Conservation (phyloP, 1,284 basidiomycete species). For the Agroathelia rolfsii region DNA sequence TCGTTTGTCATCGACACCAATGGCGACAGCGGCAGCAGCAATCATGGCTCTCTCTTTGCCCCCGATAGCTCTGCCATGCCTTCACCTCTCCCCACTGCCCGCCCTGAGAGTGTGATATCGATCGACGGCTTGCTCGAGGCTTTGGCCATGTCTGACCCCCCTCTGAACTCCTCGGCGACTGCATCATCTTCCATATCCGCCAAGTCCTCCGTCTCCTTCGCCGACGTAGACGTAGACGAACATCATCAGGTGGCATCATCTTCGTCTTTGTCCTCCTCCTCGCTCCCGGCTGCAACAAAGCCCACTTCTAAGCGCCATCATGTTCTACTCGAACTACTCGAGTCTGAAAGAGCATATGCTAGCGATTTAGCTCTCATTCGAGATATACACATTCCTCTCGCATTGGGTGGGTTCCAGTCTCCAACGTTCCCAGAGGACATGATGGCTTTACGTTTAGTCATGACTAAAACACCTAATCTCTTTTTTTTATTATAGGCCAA, state of each 20-base stretch:
- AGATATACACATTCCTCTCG: constrained; percentile 76
- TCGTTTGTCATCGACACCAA: too few species aligned
- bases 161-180: too few species aligned
- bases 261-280: constrained; percentile 9
- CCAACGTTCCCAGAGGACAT: constrained; percentile 11
- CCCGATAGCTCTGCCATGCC: too few species aligned
- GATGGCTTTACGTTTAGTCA: too few species aligned
- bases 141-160: too few species aligned
- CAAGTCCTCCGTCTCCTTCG: constrained; percentile 13
- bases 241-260: constrained; percentile 1
- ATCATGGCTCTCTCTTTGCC: too few species aligned
- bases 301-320: constrained; percentile 68
- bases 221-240: constrained; percentile 9
- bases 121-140: too few species aligned
- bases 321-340: constrained; percentile 74
- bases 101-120: too few species aligned
- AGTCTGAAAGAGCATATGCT: constrained; percentile 82
- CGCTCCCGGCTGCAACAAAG: constrained; percentile 12
- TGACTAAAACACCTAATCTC: too few species aligned
- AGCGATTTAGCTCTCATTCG: constrained; percentile 79
- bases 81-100: too few species aligned
- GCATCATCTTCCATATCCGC: constrained; percentile 22
- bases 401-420: constrained; percentile 39
- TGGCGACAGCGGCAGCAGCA: too few species aligned
- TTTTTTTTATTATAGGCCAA: constrained; percentile 27